Percentiles rank a stretch among this genome's conserved stretches.
Conservation (phyloP, 2,329 filamentous ascomycete genomes). For the Neofusicoccum laricinum region DNA sequence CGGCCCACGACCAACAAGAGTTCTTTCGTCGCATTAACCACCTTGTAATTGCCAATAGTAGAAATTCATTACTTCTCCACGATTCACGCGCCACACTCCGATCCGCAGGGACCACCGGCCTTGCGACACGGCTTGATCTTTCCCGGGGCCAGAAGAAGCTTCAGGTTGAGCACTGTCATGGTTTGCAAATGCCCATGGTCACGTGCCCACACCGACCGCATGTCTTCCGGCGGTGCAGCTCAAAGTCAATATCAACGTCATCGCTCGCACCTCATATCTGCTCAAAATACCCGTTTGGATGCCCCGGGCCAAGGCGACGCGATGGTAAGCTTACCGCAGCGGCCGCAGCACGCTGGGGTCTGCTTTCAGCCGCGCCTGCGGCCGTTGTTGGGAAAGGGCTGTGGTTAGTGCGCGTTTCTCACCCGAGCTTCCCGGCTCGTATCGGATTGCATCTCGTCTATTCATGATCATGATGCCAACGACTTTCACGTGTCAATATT, state of each 20-base stretch:
- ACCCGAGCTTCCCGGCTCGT: not conserved
- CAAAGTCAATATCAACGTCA: too few species aligned
- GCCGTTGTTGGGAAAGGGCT: not conserved
- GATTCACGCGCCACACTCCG: not conserved
- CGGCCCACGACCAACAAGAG: slow-evolving; percentile 3
- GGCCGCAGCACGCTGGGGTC: too few species aligned
- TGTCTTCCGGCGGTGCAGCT: too few species aligned
- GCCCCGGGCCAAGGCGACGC: too few species aligned
- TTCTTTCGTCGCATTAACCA: not conserved
- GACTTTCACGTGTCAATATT: not conserved
- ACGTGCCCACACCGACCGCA: too few species aligned
- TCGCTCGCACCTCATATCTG: too few species aligned
- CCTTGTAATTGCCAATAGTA: not conserved
- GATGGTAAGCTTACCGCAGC: too few species aligned
- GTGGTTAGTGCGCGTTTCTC: too few species aligned
- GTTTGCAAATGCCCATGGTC: too few species aligned
- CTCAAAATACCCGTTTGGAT: too few species aligned
- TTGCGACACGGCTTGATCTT: not conserved
- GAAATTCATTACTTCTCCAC: not conserved
- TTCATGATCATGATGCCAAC: not conserved
- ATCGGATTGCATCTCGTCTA: not conserved
- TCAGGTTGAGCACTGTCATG: too few species aligned
- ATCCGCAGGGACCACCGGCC: not conserved
- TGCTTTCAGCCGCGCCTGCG: not conserved
- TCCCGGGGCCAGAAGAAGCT: not conserved